Conservation (phyloP, 108 stramenopile genomes). For the Nitzschia inconspicua region DNA sequence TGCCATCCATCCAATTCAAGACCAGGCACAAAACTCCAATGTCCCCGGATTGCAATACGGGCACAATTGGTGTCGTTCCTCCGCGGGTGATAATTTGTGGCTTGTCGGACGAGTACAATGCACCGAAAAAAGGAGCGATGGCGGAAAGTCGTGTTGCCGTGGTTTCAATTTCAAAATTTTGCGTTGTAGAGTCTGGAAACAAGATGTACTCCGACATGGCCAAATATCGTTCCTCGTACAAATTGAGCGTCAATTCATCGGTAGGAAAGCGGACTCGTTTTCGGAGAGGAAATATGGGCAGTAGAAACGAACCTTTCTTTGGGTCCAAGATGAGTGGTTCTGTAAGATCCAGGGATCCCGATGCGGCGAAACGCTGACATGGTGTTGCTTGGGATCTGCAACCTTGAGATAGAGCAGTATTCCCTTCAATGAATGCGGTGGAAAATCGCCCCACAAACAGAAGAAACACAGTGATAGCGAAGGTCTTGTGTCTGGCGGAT, state of each 20-base stretch:
- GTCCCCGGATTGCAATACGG: conserved; percentile 29
- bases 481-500: too few species aligned
- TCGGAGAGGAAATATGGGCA: conserved; percentile 40
- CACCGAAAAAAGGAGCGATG: conserved; percentile 16
- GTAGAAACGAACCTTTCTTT: too few species aligned
- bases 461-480: too few species aligned
- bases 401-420: too few species aligned
- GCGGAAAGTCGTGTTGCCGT: too few species aligned
- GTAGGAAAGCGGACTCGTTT: conserved; percentile 30
- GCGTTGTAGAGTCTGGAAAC: not conserved
- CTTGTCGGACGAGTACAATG: conserved; percentile 25
- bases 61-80: conserved; percentile 29
- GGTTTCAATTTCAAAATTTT: too few species aligned
- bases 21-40: conserved; percentile 22
- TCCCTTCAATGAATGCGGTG: too few species aligned
- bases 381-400: too few species aligned
- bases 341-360: too few species aligned
- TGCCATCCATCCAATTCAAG: conserved; percentile 12
- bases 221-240: conserved; percentile 43
- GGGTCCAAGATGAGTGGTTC: too few species aligned
- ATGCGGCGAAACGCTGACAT: too few species aligned
- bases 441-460: too few species aligned
- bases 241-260: conserved; percentile 28
- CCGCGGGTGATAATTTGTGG: conserved; percentile 22
- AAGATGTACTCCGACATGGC: conserved; percentile 23